Evolutionary conservation across 805 yeast genomes (phyloP).

Genomic region (Schwanniomyces vanrijiae): DNA sequence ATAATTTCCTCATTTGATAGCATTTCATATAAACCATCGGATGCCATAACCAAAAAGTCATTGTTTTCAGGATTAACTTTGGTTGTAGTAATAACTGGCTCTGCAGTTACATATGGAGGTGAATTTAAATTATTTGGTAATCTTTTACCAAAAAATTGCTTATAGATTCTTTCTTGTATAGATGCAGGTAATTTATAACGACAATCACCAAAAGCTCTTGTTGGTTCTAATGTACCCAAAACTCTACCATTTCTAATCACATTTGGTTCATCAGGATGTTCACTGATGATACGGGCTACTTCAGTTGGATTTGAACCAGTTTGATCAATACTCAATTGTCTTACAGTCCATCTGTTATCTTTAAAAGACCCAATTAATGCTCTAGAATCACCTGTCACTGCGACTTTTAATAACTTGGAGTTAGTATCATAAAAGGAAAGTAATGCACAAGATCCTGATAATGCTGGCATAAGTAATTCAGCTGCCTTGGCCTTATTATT

Average conservation of each 20-base stretch:
- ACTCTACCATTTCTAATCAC: constrained; percentile 86
- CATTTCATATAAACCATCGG: constrained; percentile 93
- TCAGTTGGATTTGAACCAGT: constrained; percentile 91
- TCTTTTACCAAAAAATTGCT: constrained; percentile 77
- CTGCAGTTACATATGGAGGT: constrained; percentile 98
- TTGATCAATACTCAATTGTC: constrained; percentile 85
- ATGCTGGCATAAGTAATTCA: constrained; percentile 82
- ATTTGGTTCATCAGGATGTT: constrained; percentile 89
- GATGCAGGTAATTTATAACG: constrained; percentile 82
- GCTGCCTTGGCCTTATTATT: constrained; percentile 71
- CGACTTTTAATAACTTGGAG: constrained; percentile 72
- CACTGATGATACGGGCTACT: constrained; percentile 75
- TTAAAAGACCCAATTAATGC: constrained; percentile 79
- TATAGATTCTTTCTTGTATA: constrained; percentile 70
- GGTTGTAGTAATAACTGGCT: constrained; percentile 86
- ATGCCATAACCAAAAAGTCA: constrained; percentile 87
- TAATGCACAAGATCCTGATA: constrained; percentile 93
- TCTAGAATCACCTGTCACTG: constrained; percentile 95
- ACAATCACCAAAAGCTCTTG: constrained; percentile 97
- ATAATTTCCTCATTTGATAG: constrained; percentile 90
- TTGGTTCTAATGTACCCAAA: constrained; percentile 90
- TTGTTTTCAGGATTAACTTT: constrained; percentile 67
- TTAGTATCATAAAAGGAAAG: constrained; percentile 83
- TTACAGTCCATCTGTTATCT: constrained; percentile 81
- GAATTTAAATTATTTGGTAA: constrained; percentile 73